phyloP scores from a whole-genome alignment of 805 yeast species.

The Kazachstania taianensis region DNA sequence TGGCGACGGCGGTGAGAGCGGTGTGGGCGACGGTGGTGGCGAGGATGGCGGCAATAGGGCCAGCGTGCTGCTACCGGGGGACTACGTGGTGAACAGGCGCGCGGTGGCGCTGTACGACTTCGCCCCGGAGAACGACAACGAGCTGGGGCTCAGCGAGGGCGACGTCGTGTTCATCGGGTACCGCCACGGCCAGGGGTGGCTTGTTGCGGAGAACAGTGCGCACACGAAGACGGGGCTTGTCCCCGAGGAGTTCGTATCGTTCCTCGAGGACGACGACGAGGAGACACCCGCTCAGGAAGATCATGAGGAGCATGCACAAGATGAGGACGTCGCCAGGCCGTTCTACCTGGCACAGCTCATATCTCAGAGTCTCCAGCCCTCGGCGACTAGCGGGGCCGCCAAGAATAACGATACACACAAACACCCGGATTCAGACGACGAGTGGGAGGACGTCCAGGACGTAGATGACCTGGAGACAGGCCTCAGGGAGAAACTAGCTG shows the following conservation, averaged over 20 bases:
- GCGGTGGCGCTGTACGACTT: slow-evolving; percentile 89
- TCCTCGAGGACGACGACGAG: slow-evolving; percentile 14
- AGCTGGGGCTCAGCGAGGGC: slow-evolving; percentile 65
- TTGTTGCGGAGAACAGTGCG: slow-evolving; percentile 62
- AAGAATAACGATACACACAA: no score
- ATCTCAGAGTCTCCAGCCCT: slow-evolving; percentile 20
- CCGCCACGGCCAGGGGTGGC: slow-evolving; percentile 97
- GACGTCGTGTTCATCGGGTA: slow-evolving; percentile 79
- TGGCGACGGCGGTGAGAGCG: neutral
- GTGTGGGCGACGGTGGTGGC: neutral
- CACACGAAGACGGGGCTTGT: slow-evolving; percentile 63
- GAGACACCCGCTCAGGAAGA: slow-evolving; percentile 4
- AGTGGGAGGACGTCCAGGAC: slow-evolving; percentile 30
- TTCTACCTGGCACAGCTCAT: slow-evolving; percentile 34
- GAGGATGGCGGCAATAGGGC: slow-evolving; percentile 19
- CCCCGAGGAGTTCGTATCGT: slow-evolving; percentile 86
- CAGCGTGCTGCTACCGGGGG: slow-evolving; percentile 27
- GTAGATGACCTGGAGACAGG: slow-evolving; percentile 33
- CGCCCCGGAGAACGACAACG: slow-evolving; percentile 89
- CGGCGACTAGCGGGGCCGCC: slow-evolving; percentile 1
- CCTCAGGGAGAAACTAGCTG: slow-evolving; percentile 15
- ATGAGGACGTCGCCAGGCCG: slow-evolving; percentile 31
- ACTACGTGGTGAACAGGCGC: slow-evolving; percentile 35
- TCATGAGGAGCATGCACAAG: no score
- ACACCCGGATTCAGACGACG: slow-evolving; percentile 6